These are phyloP conservation scores for Nicotiana paniculata DNA, from an alignment of 257 asterid species.

Conservation along the genomic window DNA sequence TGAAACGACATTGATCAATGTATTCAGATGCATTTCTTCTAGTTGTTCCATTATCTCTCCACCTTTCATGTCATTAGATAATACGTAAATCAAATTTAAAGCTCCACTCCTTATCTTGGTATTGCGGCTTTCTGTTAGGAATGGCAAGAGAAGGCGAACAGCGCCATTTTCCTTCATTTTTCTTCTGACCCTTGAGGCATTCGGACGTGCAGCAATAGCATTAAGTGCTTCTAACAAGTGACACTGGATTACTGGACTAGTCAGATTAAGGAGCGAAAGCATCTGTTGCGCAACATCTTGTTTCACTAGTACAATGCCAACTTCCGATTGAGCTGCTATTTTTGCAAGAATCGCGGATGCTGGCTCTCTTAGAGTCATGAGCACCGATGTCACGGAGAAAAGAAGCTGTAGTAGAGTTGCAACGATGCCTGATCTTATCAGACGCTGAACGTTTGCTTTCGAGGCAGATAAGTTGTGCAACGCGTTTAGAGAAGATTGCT, in stretches of 20 bases:
- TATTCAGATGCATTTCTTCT: constrained; percentile 34
- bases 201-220: constrained; percentile 47
- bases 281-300: constrained; percentile 70
- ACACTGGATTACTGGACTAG: constrained; percentile 67
- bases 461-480: constrained; percentile 44
- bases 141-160: constrained; percentile 58
- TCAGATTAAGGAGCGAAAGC: constrained; percentile 75
- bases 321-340: constrained; percentile 57
- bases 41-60: constrained; percentile 48
- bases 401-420: constrained; percentile 69
- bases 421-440: constrained; percentile 53
- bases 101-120: constrained; percentile 43
- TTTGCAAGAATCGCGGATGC: constrained; percentile 88
- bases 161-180: constrained; percentile 74
- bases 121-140: constrained; percentile 36
- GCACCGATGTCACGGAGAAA: constrained; percentile 84
- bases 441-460: constrained; percentile 44
- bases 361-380: constrained; percentile 79
- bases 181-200: constrained; percentile 44
- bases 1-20: constrained; percentile 33
- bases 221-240: constrained; percentile 69
- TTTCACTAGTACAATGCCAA: constrained; percentile 42
- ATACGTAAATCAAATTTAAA: constrained; percentile 35
- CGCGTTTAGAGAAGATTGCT: constrained; percentile 65
- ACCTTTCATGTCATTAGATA: constrained; percentile 38